These are phyloP conservation scores for Gyrodon lividus DNA, from an alignment of 768 basidiomycete species.

Conservation along the genomic window DNA sequence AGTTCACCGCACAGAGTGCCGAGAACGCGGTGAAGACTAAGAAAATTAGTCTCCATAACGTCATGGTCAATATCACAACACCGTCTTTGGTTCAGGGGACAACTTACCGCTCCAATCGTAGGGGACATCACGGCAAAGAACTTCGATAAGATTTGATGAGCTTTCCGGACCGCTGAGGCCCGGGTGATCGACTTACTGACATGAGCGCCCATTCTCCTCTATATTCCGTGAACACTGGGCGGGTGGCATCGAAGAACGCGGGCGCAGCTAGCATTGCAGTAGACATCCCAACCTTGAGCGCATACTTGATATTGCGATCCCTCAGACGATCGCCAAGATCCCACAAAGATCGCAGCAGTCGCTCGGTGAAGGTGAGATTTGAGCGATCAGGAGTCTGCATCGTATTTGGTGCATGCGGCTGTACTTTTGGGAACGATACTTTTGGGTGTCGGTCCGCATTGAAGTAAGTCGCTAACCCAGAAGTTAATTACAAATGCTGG, in stretches of 20 bases:
- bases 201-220: constrained; percentile 96
- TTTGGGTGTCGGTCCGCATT: constrained; percentile 49
- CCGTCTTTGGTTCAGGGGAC: background rate
- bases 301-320: constrained; percentile 81
- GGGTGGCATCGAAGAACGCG: constrained; percentile 79
- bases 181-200: constrained; percentile 52
- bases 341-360: constrained; percentile 73
- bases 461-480: constrained; percentile 49
- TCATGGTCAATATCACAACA: constrained; percentile 12
- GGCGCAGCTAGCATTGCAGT: constrained; percentile 81
- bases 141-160: constrained; percentile 33
- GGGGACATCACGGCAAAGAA: constrained; percentile 92
- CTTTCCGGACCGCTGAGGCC: constrained; percentile 11
- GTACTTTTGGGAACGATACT: constrained; percentile 77
- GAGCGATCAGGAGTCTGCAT: constrained; percentile 71
- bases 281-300: constrained; percentile 84
- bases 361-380: constrained; percentile 58
- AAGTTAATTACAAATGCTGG: constrained; percentile 8
- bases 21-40: constrained; percentile 78
- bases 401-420: constrained; percentile 82
- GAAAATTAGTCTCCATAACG: constrained; percentile 70
- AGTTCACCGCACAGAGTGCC: constrained; percentile 71
- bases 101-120: constrained; percentile 77
- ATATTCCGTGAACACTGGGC: constrained; percentile 76
- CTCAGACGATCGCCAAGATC: constrained; percentile 58